Percentiles rank a stretch among this genome's conserved stretches.
Evolutionary conservation across 2,329 filamentous ascomycete species (phyloP).

Genomic region (Aspergillus chevalieri): DNA sequence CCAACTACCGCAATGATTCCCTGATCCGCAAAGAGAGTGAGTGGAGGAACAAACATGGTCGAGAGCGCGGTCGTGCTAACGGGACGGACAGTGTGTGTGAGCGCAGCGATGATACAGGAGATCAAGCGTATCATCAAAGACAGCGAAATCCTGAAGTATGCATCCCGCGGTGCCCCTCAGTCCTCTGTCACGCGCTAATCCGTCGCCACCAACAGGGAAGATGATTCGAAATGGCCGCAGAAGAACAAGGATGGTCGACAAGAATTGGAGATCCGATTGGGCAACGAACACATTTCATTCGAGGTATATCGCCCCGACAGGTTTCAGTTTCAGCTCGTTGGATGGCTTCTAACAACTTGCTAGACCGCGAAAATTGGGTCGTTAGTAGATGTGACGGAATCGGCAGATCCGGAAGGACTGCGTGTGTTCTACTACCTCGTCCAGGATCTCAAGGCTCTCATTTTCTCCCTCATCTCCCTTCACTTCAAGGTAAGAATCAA

Average conservation of each 20-base stretch:
- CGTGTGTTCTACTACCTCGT: slow-evolving; percentile 98
- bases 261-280: slow-evolving; percentile 88
- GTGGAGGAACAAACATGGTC: slow-evolving; percentile 29
- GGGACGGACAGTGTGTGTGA: slow-evolving; percentile 74
- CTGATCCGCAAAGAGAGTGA: slow-evolving; percentile 98
- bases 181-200: neutral
- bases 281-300: slow-evolving; percentile 94
- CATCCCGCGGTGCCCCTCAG: slow-evolving; percentile 1
- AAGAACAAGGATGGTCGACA: slow-evolving; percentile 99
- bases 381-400: slow-evolving; percentile 92
- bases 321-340: neutral
- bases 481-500: slow-evolving; percentile 73
- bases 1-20: slow-evolving; percentile 97
- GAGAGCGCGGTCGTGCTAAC: slow-evolving; percentile 12
- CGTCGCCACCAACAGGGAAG: slow-evolving; percentile 60
- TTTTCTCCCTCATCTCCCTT: slow-evolving; percentile 91
- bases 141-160: slow-evolving; percentile 93
- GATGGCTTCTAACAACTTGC: neutral
- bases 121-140: slow-evolving; percentile 96
- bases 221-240: slow-evolving; percentile 96
- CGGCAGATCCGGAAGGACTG: slow-evolving; percentile 88
- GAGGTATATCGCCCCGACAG: slow-evolving; percentile 56
- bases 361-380: slow-evolving; percentile 98
- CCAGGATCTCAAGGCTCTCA: slow-evolving; percentile 90
- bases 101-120: slow-evolving; percentile 80